These are phyloP conservation scores for Flaveria sonorensis DNA, from an alignment of 129 eudicot genomes.

Conservation along the genomic window DNA sequence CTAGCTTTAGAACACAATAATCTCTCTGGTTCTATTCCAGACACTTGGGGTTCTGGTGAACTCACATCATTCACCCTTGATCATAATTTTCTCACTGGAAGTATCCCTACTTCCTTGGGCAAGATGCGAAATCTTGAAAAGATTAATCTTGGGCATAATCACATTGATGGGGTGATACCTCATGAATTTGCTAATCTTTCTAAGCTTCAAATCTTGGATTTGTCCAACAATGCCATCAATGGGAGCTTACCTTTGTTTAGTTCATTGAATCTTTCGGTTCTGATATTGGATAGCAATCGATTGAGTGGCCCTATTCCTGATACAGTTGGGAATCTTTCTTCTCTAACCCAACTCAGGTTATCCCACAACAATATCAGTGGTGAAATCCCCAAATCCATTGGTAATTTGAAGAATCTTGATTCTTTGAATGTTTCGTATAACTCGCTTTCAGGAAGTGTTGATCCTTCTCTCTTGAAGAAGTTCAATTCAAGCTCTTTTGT, in stretches of 20 bases:
- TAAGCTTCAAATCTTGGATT: slow-evolving; percentile 54
- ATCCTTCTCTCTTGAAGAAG: slow-evolving; percentile 49
- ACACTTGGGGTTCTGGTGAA: slow-evolving; percentile 52
- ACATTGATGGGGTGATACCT: slow-evolving; percentile 60
- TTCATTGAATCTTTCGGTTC: slow-evolving; percentile 42
- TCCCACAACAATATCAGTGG: slow-evolving; percentile 71
- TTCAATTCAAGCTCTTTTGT: slow-evolving; percentile 79
- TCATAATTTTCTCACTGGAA: slow-evolving; percentile 66
- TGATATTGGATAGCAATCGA: slow-evolving; percentile 53
- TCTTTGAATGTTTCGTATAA: slow-evolving; percentile 67
- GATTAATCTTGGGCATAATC: slow-evolving; percentile 64
- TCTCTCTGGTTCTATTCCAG: slow-evolving; percentile 76
- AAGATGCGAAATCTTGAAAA: slow-evolving; percentile 55
- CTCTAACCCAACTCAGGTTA: slow-evolving; percentile 50
- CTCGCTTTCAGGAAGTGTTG: slow-evolving; percentile 74
- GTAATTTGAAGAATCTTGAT: slow-evolving; percentile 45
- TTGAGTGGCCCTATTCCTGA: slow-evolving; percentile 57
- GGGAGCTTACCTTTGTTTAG: slow-evolving; percentile 60
- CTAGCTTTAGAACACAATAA: slow-evolving; percentile 79
- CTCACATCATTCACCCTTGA: slow-evolving; percentile 63
- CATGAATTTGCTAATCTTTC: slow-evolving; percentile 45
- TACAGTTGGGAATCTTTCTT: slow-evolving; percentile 47
- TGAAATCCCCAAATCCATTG: slow-evolving; percentile 63
- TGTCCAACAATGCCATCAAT: slow-evolving; percentile 62
- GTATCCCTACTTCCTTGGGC: slow-evolving; percentile 65